These are phyloP conservation scores for Geum urbanum DNA, from an alignment of 306 rosid genomes.

Conservation along the genomic window DNA sequence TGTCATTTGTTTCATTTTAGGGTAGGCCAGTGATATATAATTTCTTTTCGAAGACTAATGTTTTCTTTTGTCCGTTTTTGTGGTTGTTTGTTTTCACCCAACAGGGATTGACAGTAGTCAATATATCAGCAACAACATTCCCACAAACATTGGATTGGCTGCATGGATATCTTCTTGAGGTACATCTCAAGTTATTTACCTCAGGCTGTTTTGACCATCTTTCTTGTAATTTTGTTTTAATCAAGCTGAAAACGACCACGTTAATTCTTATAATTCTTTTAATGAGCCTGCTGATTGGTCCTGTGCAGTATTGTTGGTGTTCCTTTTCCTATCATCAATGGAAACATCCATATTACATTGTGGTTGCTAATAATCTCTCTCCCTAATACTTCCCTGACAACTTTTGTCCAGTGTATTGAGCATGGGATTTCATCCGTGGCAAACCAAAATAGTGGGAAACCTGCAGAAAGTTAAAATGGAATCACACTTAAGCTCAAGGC, in stretches of 20 bases:
- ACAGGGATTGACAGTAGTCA: constrained; percentile 86
- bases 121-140: constrained; percentile 82
- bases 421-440: constrained; percentile 36
- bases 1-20: constrained; percentile 10
- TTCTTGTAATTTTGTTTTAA: too few relatives aligned
- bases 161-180: constrained; percentile 88
- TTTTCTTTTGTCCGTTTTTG: too few relatives aligned
- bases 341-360: background rate
- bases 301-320: background rate
- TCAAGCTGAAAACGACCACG: background rate
- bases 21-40: background rate
- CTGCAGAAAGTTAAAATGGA: constrained; percentile 15
- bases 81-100: constrained; percentile 17
- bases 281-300: background rate
- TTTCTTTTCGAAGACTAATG: background rate
- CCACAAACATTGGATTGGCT: constrained; percentile 93
- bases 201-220: background rate
- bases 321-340: background rate
- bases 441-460: constrained; percentile 10
- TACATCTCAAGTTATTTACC: constrained; percentile 4
- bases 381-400: background rate
- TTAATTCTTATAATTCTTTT: background rate
- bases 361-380: background rate
- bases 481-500: constrained; percentile 8
- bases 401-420: constrained; percentile 37